Conservation (phyloP, 192 early-diverging fungal species). For the Backusella tuberculispora region DNA sequence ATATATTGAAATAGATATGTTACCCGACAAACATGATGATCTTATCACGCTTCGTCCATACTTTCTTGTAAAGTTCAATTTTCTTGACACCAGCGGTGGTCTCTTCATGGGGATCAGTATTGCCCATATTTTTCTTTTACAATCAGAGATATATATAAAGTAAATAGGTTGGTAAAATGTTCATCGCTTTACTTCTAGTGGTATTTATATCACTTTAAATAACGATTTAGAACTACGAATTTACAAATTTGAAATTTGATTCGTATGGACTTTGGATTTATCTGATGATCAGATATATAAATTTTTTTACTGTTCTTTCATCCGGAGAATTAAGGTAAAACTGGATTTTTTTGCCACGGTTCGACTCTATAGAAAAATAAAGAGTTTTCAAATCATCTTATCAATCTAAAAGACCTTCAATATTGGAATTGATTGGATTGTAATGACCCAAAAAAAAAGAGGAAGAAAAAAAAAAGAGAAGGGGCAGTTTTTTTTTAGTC, state of each 20-base stretch:
- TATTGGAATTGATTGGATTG: too few species aligned
- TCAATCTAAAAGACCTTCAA: too few species aligned
- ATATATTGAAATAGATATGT: background rate
- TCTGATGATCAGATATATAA: slow-evolving; percentile 20
- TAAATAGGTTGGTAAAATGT: background rate
- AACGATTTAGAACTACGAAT: background rate
- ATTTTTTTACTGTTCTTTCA: background rate
- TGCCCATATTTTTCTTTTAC: background rate
- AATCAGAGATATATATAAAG: background rate
- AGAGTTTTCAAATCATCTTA: background rate
- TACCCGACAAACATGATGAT: slow-evolving; percentile 20
- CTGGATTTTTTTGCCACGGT: background rate
- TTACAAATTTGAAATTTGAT: background rate
- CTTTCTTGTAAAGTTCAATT: slow-evolving; percentile 22
- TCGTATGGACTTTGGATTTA: slow-evolving; percentile 1
- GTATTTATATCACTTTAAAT: background rate
- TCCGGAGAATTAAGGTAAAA: slow-evolving; percentile 11
- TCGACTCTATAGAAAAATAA: background rate
- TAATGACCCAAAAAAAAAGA: too few species aligned
- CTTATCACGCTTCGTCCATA: slow-evolving; percentile 17
- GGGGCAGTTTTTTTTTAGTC: too few species aligned
- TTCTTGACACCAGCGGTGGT: slow-evolving; percentile 11
- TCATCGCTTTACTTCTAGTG: background rate
- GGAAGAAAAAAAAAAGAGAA: too few species aligned
- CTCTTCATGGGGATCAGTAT: background rate